Conservation (phyloP, 2,329 filamentous ascomycete genomes). For the Chaetomiaceae sp. region DNA sequence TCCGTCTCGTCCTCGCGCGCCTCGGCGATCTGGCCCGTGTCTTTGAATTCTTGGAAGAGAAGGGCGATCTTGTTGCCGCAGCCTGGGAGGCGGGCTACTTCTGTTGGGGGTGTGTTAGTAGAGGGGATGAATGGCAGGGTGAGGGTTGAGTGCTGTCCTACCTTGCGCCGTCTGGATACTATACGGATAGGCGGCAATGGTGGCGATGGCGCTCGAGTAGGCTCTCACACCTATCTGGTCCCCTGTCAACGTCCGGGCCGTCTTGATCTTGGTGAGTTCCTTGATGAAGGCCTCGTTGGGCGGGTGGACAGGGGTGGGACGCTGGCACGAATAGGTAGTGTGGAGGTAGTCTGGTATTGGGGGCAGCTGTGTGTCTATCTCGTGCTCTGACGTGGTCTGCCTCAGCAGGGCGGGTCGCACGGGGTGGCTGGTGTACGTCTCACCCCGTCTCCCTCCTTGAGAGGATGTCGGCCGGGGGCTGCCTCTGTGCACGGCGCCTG, state of each 20-base stretch:
- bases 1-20: conserved; percentile 61
- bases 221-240: conserved; percentile 79
- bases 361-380: conserved; percentile 54
- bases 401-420: conserved; percentile 46
- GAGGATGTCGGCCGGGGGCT: conserved; percentile 19
- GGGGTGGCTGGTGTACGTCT: conserved; percentile 18
- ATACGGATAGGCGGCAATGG: conserved; percentile 74
- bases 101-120: conserved; percentile 28
- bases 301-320: conserved; percentile 63
- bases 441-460: conserved; percentile 13
- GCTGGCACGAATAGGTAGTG: conserved; percentile 72
- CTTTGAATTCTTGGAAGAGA: conserved; percentile 71
- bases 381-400: conserved; percentile 74
- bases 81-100: conserved; percentile 62
- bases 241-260: conserved; percentile 62
- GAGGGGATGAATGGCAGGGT: neutral
- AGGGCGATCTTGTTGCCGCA: conserved; percentile 76
- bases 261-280: conserved; percentile 69
- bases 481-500: conserved; percentile 6
- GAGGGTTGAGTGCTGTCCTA: conserved; percentile 25
- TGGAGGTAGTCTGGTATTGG: conserved; percentile 63
- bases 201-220: conserved; percentile 82
- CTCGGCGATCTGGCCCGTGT: conserved; percentile 57
- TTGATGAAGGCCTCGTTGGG: conserved; percentile 74
- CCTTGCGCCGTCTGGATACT: conserved; percentile 39